Evolutionary conservation across 768 basidiomycete species (phyloP).

Genomic region (Serendipita sp.): DNA sequence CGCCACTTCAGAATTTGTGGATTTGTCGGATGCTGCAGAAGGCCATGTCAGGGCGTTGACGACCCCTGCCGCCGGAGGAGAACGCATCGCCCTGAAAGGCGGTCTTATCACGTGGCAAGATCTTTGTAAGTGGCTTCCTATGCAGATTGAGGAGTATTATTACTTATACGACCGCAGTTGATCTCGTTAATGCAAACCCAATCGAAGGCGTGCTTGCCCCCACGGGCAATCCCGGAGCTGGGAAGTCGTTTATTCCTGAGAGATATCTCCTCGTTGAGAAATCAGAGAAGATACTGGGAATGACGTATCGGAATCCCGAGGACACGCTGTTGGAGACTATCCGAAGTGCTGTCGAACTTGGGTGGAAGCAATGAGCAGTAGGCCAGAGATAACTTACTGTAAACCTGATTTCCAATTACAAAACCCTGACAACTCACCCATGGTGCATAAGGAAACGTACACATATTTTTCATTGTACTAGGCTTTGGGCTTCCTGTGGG

Average conservation of each 20-base stretch:
- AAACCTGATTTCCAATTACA: too few species aligned
- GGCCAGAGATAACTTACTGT: too few species aligned
- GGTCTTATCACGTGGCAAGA: slow-evolving; percentile 21
- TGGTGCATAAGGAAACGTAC: too few species aligned
- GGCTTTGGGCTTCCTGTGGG: too few species aligned
- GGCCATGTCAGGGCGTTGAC: slow-evolving; percentile 40
- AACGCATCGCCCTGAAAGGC: slow-evolving; percentile 38
- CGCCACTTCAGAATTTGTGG: slow-evolving; percentile 11
- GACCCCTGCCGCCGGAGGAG: slow-evolving; percentile 35
- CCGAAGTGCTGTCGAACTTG: not conserved
- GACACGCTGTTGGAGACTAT: not conserved
- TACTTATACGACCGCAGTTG: not conserved
- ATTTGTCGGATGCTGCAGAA: slow-evolving; percentile 40
- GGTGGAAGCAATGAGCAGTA: not conserved
- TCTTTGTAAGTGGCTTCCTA: slow-evolving; percentile 13
- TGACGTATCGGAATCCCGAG: not conserved
- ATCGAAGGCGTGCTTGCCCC: not conserved
- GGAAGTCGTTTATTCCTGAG: not conserved
- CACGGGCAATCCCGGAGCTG: not conserved
- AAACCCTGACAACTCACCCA: too few species aligned
- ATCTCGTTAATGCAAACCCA: not conserved
- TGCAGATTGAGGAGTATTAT: not conserved
- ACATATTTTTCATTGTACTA: too few species aligned
- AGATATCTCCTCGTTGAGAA: not conserved
- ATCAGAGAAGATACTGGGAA: not conserved